Base-by-base conservation (phyloP, 768 basidiomycete genomes). In the Hericium rajendrae region DNA sequence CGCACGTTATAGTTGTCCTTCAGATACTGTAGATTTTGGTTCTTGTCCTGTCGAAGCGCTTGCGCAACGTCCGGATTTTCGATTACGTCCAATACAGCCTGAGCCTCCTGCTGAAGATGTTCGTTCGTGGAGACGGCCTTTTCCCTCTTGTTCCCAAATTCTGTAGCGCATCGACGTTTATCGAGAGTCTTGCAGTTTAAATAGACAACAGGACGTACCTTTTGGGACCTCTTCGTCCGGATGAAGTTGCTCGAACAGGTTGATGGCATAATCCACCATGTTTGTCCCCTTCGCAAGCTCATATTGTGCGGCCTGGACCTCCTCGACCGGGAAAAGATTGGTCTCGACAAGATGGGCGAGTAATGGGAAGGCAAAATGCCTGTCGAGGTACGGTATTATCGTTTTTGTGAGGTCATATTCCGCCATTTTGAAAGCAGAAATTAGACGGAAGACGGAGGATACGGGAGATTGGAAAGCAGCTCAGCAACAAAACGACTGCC, bases 261-360 rank as follows among this genome's bases (percentile, higher is more conserved):
- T 80, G 59, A 86, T 81, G 24, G 91, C 86, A 66, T 95, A 99
- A 71, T 95, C 94, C 58, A 95, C 86, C 94, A 98, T 97, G 72
- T 99, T 97, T 49, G 97, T 99, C 60, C 86, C 91, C 69, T 92
- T 95, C 56, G 93, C 91, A 55, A 98, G 85, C 67, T 97, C 94
- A 87, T 97, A 95, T 74, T 97, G 95, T 39, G 97, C 95, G 41
- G 83, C 75, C 57, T 85, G 83, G 57, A 98, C 81, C 64, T 98
- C 84, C 43, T 88, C 79, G 20, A 79, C 76, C 1, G 91, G 79
- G 71, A 94, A 97, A 41, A 89, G 72, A 16, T 82, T 81, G 9
- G 78, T 80, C 59, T 90, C 86, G 15, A 78, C 79, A 48, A 97
- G 85, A 74, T 95, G 93, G 10, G 88, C 84, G 59, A 99, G 87